These are phyloP conservation scores for Stylosanthes scabra DNA, from an alignment of 331 rosid species.

Conservation along the genomic window DNA sequence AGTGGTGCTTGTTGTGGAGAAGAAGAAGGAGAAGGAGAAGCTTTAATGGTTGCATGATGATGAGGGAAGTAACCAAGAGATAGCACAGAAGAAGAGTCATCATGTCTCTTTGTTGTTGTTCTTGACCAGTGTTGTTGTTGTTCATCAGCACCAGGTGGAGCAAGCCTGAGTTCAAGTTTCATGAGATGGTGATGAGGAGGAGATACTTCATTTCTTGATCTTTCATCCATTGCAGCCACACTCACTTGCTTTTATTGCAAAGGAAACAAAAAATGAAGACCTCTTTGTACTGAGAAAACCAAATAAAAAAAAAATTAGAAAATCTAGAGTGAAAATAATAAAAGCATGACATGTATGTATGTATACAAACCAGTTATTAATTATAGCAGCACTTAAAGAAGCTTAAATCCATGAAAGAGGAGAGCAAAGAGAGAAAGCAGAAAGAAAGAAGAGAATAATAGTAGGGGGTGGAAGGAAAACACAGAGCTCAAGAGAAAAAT, in stretches of 20 bases:
- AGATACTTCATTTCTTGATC: constrained; percentile 52
- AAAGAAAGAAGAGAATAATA: constrained; percentile 8
- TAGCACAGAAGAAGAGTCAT: constrained; percentile 58
- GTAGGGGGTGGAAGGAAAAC: background rate
- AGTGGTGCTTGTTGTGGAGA: constrained; percentile 54
- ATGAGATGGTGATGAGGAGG: constrained; percentile 62
- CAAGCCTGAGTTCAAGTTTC: constrained; percentile 82
- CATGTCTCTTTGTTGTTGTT: constrained; percentile 42
- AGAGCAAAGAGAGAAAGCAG: constrained; percentile 25
- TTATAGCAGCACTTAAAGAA: background rate
- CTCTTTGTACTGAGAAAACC: background rate
- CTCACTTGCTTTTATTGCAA: background rate
- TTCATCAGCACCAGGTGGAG: constrained; percentile 70
- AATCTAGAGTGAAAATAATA: background rate
- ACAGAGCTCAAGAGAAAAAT: constrained; percentile 40
- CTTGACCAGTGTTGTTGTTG: constrained; percentile 8
- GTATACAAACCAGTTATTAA: constrained; percentile 24
- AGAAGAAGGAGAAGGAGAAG: constrained; percentile 46
- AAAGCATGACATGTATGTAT: background rate
- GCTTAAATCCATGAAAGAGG: constrained; percentile 36
- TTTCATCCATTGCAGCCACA: constrained; percentile 52
- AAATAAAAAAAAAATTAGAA: background rate
- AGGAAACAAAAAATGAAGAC: constrained; percentile 15
- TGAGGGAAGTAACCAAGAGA: constrained; percentile 56
- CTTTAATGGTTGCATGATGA: constrained; percentile 28